Evolutionary conservation across 805 yeast species (phyloP), one percentile per base, ranked within the genome.

Genomic region (Candida ipomoeae): DNA sequence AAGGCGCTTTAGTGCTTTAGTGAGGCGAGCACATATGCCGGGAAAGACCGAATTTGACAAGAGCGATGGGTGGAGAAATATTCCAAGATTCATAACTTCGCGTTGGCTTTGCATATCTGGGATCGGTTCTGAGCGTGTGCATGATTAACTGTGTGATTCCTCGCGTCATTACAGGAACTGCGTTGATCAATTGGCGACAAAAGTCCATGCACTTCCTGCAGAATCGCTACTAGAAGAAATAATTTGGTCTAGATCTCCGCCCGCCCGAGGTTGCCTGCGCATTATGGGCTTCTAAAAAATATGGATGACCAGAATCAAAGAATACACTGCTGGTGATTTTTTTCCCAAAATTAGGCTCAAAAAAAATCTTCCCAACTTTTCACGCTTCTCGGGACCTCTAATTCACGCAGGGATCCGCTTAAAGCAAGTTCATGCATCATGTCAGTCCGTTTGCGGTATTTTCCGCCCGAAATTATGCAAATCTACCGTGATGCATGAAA

Each of bases 341-440:
- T 7, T 7, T n/a, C 13, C 26, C 5, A 7, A 20, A 37, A 13
- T 14, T 4, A 6, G 10, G 3, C 3, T n/a, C 13, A 37, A 8
- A n/a, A 13, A 13, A 20, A 18, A 8, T 26, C 7, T 20, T 13
- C 6, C 13, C 3, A 14, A 17, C 14, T 21, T 3, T 36, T 11
- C 4, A 6, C 26, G 4, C n/a, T 37, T 37, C 23, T 37, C 40
- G 40, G 40, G 40, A 37, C 40, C 40, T 37, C 40, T 37, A 20
- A 3, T 20, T 41, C 45, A 42, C 45, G 45, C 38, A 42, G 45
- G 38, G 45, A 42, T 32, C 45, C 38, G 38, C 38, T 20, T 33
- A 21, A 42, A 33, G 45, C 45, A 20, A 11, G n/a, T 33, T n/a
- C 31, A 14, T 42, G 45, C 45, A 42, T 18, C n/a, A 42, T 21